Evolutionary conservation across 164 flowering plant species (phyloP).

Genomic region (Aristolochia contorta): DNA sequence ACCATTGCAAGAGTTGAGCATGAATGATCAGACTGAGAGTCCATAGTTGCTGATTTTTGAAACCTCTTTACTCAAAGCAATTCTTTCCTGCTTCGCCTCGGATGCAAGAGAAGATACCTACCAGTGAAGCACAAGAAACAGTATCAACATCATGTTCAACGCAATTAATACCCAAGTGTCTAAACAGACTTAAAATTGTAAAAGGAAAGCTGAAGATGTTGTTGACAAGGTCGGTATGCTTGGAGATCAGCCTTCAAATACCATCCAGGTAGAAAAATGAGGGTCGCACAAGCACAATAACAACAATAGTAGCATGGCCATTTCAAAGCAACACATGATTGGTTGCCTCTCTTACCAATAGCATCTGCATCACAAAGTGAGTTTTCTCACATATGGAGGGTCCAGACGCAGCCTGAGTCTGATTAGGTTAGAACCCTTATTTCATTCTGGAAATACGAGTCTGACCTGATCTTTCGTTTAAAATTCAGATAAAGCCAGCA

Average conservation of each 20-base stretch:
- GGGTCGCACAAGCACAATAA: too few species aligned
- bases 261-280: not conserved
- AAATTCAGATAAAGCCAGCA: too few species aligned
- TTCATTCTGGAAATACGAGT: too few species aligned
- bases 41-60: constrained; percentile 78
- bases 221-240: not conserved
- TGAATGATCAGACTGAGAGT: constrained; percentile 54
- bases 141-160: not conserved
- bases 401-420: too few species aligned
- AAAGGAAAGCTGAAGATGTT: not conserved
- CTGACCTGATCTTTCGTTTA: too few species aligned
- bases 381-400: too few species aligned
- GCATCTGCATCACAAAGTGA: too few species aligned
- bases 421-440: too few species aligned
- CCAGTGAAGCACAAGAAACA: constrained; percentile 1
- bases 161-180: not conserved
- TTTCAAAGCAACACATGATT: too few species aligned
- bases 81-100: constrained; percentile 61
- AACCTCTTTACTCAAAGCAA: constrained; percentile 56
- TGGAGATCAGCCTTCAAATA: too few species aligned
- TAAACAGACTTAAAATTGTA: not conserved
- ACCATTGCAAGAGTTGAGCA: not conserved
- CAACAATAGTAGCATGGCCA: too few species aligned
- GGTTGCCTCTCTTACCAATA: too few species aligned
- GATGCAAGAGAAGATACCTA: constrained; percentile 74